Base-by-base conservation (phyloP, 1,284 basidiomycete species). In the Somion occarium region DNA sequence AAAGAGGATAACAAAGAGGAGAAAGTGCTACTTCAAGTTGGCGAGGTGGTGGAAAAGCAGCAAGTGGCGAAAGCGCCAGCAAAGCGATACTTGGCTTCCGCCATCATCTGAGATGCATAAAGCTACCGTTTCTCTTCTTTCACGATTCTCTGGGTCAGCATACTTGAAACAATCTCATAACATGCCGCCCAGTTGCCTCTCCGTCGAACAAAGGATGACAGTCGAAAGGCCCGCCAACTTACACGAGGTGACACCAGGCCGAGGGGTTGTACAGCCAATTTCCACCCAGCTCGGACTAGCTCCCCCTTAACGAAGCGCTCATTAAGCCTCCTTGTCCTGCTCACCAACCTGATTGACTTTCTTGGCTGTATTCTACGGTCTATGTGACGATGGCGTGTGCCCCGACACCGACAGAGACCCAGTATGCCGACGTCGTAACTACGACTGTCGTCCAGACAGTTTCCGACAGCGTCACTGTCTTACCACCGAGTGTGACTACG, bases 351-450 rank as follows among this genome's bases (percentile, higher is more conserved):
- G 11, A 34, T 23, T n/a, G n/a, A 19, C 19, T 43, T 24, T 19
- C 37, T 20, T 37, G 23, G 19, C 43, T 30, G 11, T 3, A n/a
- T 3, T 13, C 42, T 7, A 25, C 39, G 41, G 25, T 37, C 46
- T 15, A 42, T 24, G 38, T 34, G 42, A 42, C 42, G 56, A 66
- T 65, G 65, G 61, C 64, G 57, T 65, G 65, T 58, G 57, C 54
- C 46, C 59, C 61, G 51, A 60, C 59, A 52, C 59, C 61, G 47
- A 63, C 64, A 13, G 53, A 57, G 51, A 61, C 61, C 38, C 57
- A 56, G 26, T 62, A 59, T 57, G 57, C 57, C 34, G 52, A 59
- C 19, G 18, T 60, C 50, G 59, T 59, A 49, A 56, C 56, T 23
- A 58, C 56, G 20, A 55, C 46, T 38, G 45, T 46, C 38, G 51